Conservation (phyloP, 148 eudicot genomes). For the Mesembryanthemum crystallinum region DNA sequence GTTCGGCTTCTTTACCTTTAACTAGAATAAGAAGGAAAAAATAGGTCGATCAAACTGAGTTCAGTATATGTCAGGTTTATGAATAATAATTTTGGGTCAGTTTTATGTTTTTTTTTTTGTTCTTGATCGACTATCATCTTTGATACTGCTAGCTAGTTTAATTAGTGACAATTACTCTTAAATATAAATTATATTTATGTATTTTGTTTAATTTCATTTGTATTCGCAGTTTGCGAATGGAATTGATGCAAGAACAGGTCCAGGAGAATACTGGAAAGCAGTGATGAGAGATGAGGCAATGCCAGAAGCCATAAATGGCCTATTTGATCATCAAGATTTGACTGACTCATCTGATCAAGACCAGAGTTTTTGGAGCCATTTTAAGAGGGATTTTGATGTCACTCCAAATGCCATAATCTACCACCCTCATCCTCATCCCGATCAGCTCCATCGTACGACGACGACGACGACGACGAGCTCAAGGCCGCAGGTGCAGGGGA, state of each 20-base stretch:
- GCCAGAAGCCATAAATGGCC: constrained; percentile 38
- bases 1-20: no score
- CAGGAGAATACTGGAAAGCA: constrained; percentile 40
- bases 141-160: background rate
- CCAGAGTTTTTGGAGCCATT: constrained; percentile 23
- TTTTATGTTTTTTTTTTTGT: no score
- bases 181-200: no score
- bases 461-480: background rate
- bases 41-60: no score
- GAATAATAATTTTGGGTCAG: no score
- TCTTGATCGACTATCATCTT: no score
- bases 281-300: constrained; percentile 34
- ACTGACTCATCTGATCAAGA: background rate
- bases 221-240: constrained; percentile 22
- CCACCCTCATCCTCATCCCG: constrained; percentile 20
- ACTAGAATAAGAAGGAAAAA: no score
- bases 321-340: constrained; percentile 26
- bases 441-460: background rate
- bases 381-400: constrained; percentile 33
- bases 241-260: constrained; percentile 33
- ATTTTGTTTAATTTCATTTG: background rate
- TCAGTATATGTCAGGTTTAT: no score
- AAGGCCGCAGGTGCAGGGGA: background rate
- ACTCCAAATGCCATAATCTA: constrained; percentile 37
- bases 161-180: no score